These are phyloP conservation scores for Cyclaneusma minus DNA, from an alignment of 2,329 filamentous ascomycete species.

Conservation along the genomic window DNA sequence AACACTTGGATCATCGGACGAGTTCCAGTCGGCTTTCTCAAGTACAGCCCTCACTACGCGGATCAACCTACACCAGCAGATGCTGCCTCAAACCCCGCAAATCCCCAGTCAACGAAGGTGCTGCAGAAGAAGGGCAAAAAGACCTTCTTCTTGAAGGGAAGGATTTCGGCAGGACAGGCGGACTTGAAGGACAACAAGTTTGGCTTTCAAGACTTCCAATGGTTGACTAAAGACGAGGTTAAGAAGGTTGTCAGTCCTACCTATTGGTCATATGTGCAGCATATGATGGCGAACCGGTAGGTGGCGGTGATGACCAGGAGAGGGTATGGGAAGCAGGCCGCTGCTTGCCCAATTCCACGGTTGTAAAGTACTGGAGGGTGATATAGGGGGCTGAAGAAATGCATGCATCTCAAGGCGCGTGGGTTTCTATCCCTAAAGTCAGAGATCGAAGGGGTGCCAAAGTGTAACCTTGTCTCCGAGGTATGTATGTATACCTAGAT, in stretches of 20 bases:
- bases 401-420: too few relatives aligned
- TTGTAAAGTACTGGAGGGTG: too few relatives aligned
- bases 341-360: too few relatives aligned
- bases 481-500: too few relatives aligned
- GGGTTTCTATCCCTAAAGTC: too few relatives aligned
- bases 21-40: slow-evolving; percentile 72
- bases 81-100: slow-evolving; percentile 25
- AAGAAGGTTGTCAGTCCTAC: slow-evolving; percentile 43
- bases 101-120: too few relatives aligned
- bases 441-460: too few relatives aligned
- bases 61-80: slow-evolving; percentile 31
- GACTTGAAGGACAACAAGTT: slow-evolving; percentile 57
- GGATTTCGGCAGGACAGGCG: slow-evolving; percentile 95
- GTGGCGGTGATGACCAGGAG: slow-evolving; percentile 8
- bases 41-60: too few relatives aligned
- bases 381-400: too few relatives aligned
- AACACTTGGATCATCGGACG: slow-evolving; percentile 96
- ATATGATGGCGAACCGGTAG: slow-evolving; percentile 72
- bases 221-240: slow-evolving; percentile 84
- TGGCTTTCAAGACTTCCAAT: slow-evolving; percentile 72
- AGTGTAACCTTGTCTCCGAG: too few relatives aligned
- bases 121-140: slow-evolving; percentile 49
- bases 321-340: too few relatives aligned
- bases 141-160: slow-evolving; percentile 88
- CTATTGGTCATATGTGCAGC: slow-evolving; percentile 63